Evolutionary conservation across 2,329 filamentous ascomycete genomes (phyloP).

Genomic region (Coniella lustricola): DNA sequence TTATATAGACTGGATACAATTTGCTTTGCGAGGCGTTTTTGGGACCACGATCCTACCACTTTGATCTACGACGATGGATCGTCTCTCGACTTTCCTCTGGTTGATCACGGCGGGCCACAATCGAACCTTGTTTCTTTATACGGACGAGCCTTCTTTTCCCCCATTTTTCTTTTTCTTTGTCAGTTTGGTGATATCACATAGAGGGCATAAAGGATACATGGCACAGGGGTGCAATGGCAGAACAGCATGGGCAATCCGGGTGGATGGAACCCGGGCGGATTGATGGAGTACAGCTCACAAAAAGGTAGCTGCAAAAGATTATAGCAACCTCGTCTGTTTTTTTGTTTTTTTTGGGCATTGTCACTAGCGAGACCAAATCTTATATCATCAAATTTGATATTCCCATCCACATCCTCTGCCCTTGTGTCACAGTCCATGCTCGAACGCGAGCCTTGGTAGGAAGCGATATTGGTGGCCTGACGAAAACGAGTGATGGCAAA

Average conservation of each 20-base stretch:
- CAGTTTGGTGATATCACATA: slow-evolving; percentile 9
- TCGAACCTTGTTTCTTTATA: too few species aligned
- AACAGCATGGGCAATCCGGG: not conserved
- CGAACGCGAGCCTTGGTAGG: too few species aligned
- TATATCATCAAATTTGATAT: too few species aligned
- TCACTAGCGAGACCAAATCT: not conserved
- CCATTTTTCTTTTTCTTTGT: not conserved
- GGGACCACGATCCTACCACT: slow-evolving; percentile 12
- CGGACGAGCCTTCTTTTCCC: not conserved
- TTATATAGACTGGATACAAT: slow-evolving; percentile 16
- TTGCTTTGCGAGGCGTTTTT: slow-evolving; percentile 17
- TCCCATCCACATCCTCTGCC: too few species aligned
- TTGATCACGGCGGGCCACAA: not conserved
- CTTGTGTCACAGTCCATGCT: too few species aligned
- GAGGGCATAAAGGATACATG: slow-evolving; percentile 3
- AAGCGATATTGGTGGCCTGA: too few species aligned
- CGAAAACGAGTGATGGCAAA: too few species aligned
- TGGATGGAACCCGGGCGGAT: not conserved
- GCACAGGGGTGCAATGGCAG: too few species aligned
- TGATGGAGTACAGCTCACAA: slow-evolving; percentile 2
- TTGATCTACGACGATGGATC: slow-evolving; percentile 7
- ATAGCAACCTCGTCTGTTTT: not conserved
- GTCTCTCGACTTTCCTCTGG: slow-evolving; percentile 6
- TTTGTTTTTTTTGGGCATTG: not conserved
- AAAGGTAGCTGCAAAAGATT: too few species aligned